Conservation (phyloP, 129 eudicot species). For the Artemisia argyi region DNA sequence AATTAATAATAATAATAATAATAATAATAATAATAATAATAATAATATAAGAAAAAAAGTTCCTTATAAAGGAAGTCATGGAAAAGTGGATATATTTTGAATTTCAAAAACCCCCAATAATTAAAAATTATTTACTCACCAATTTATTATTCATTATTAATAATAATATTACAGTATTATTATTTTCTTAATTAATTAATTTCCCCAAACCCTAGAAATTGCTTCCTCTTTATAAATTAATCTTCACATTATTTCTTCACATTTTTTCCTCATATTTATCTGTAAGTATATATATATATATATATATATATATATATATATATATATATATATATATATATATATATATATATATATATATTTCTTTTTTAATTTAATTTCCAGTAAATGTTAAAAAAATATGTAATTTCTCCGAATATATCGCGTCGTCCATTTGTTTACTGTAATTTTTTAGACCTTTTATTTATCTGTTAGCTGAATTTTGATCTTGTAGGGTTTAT, state of each 20-base stretch:
- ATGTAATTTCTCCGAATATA: slow-evolving; percentile 12
- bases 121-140: slow-evolving; percentile 25
- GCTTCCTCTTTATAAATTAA: slow-evolving; percentile 33
- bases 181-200: slow-evolving; percentile 32
- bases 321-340: no score
- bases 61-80: slow-evolving; percentile 42
- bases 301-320: no score
- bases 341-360: no score
- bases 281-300: slow-evolving; percentile 47
- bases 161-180: not conserved
- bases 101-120: slow-evolving; percentile 33
- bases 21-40: no score
- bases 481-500: slow-evolving; percentile 17
- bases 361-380: slow-evolving; percentile 12
- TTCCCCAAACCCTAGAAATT: slow-evolving; percentile 51
- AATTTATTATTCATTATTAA: not conserved
- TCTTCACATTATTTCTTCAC: slow-evolving; percentile 27
- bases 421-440: slow-evolving; percentile 12
- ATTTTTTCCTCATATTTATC: slow-evolving; percentile 31
- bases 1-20: no score
- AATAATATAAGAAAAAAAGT: slow-evolving; percentile 17
- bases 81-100: slow-evolving; percentile 39
- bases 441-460: slow-evolving; percentile 27
- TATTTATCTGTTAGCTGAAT: slow-evolving; percentile 28
- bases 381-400: slow-evolving; percentile 23